Conservation (phyloP, 73 alveolate species). For the Blepharisma japonicum region DNA sequence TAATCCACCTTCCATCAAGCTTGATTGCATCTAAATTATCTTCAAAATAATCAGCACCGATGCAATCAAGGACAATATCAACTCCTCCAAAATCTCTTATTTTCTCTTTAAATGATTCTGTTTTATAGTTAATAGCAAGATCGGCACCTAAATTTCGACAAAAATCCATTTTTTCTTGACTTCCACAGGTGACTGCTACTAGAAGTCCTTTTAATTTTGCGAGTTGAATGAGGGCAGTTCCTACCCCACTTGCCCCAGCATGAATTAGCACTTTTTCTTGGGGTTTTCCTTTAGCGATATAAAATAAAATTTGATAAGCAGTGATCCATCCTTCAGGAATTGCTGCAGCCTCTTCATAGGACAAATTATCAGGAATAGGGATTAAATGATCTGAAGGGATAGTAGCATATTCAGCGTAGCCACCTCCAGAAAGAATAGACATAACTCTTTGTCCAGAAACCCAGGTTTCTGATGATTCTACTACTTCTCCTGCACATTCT, state of each 20-base stretch:
- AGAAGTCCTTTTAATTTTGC: slow-evolving; percentile 44
- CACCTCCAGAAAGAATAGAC: slow-evolving; percentile 70
- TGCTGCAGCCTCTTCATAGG: slow-evolving; percentile 58
- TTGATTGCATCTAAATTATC: slow-evolving; percentile 45
- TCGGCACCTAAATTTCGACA: slow-evolving; percentile 55
- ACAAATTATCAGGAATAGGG: slow-evolving; percentile 45
- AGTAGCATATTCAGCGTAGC: slow-evolving; percentile 59
- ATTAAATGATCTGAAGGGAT: slow-evolving; percentile 37
- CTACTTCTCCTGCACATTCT: slow-evolving; percentile 62
- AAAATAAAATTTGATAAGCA: slow-evolving; percentile 51
- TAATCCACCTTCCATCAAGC: slow-evolving; percentile 58
- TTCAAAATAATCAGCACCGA: slow-evolving; percentile 47
- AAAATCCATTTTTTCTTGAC: slow-evolving; percentile 45
- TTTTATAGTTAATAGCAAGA: slow-evolving; percentile 56
- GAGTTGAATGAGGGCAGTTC: slow-evolving; percentile 60
- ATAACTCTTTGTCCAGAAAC: slow-evolving; percentile 37
- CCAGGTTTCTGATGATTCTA: slow-evolving; percentile 35
- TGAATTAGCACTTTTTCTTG: slow-evolving; percentile 53
- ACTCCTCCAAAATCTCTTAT: slow-evolving; percentile 55
- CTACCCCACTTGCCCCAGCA: slow-evolving; percentile 82
- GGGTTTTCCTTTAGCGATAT: slow-evolving; percentile 25
- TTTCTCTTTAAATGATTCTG: slow-evolving; percentile 29
- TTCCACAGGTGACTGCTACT: slow-evolving; percentile 52
- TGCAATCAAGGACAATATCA: slow-evolving; percentile 56
- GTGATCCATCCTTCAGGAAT: slow-evolving; percentile 73